Evolutionary conservation across 2,329 filamentous ascomycete species (phyloP).

Genomic region (Cladosporium phlei): DNA sequence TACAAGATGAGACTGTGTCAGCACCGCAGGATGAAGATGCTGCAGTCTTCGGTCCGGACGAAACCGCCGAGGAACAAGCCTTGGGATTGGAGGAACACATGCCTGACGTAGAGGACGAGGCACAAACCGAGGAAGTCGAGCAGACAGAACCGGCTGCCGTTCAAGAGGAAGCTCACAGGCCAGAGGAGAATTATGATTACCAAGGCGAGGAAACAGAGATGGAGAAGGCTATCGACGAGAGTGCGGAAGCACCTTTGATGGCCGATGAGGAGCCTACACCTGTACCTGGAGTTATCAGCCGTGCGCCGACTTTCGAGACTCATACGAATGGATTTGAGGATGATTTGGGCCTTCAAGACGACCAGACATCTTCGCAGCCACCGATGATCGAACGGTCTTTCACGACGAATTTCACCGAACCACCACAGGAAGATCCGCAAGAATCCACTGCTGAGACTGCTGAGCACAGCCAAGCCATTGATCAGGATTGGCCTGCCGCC

Average conservation of each 20-base stretch:
- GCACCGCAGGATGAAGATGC: slow-evolving; percentile 20
- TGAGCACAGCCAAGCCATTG: slow-evolving; percentile 5
- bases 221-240: slow-evolving; percentile 44
- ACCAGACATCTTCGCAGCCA: neutral
- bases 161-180: slow-evolving; percentile 9
- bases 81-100: slow-evolving; percentile 20
- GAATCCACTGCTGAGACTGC: slow-evolving; percentile 6
- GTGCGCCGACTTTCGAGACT: slow-evolving; percentile 15
- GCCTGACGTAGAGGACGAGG: slow-evolving; percentile 15
- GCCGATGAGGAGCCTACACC: slow-evolving; percentile 35
- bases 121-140: slow-evolving; percentile 15
- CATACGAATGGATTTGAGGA: neutral
- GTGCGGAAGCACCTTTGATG: slow-evolving; percentile 38
- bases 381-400: slow-evolving; percentile 26
- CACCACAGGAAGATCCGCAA: slow-evolving; percentile 13
- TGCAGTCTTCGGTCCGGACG: slow-evolving; percentile 20
- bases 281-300: slow-evolving; percentile 18
- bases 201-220: slow-evolving; percentile 43
- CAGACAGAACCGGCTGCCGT: neutral
- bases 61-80: slow-evolving; percentile 22
- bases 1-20: slow-evolving; percentile 1
- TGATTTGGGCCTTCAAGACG: neutral
- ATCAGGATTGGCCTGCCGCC: slow-evolving; percentile 25
- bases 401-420: slow-evolving; percentile 30
- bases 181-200: slow-evolving; percentile 41